These are phyloP conservation scores for Penstemon eatonii DNA, from an alignment of 257 asterid species.

Conservation along the genomic window DNA sequence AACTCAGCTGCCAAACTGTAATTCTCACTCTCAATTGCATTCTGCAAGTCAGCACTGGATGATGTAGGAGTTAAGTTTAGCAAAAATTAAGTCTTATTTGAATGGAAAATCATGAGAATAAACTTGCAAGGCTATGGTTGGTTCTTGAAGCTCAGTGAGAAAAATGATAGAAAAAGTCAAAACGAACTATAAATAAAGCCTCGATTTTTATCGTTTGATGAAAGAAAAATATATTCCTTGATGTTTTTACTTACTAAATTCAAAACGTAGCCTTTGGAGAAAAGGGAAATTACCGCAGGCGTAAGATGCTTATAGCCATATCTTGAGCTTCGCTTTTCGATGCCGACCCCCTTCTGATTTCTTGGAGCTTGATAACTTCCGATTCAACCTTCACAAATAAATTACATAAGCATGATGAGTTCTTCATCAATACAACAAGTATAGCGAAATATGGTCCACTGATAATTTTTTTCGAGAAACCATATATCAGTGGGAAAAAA, in stretches of 20 bases:
- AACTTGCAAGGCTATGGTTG: too few relatives aligned
- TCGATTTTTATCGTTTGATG: too few relatives aligned
- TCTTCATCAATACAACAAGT: background rate
- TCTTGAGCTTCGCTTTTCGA: slow-evolving; percentile 97
- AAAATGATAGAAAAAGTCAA: too few relatives aligned
- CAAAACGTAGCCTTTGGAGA: background rate
- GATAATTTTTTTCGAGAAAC: background rate
- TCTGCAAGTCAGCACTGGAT: slow-evolving; percentile 88
- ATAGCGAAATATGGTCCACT: background rate
- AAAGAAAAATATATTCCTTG: too few relatives aligned
- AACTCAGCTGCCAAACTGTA: slow-evolving; percentile 82
- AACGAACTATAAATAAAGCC: too few relatives aligned
- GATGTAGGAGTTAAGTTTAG: slow-evolving; percentile 29
- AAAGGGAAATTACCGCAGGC: slow-evolving; percentile 61
- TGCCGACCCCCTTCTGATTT: slow-evolving; percentile 70
- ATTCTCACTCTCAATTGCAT: slow-evolving; percentile 78
- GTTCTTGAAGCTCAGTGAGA: too few relatives aligned
- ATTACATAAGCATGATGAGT: slow-evolving; percentile 22
- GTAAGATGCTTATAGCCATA: slow-evolving; percentile 84
- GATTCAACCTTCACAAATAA: slow-evolving; percentile 71
- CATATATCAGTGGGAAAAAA: background rate
- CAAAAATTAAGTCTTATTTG: background rate
- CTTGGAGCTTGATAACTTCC: slow-evolving; percentile 69
- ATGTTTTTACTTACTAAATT: too few relatives aligned
- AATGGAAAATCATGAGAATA: background rate